Percentiles rank a stretch among this genome's conserved stretches.
These are phyloP conservation scores for Quambalaria eucalypti DNA, from an alignment of 1,284 basidiomycete species.

Conservation along the genomic window DNA sequence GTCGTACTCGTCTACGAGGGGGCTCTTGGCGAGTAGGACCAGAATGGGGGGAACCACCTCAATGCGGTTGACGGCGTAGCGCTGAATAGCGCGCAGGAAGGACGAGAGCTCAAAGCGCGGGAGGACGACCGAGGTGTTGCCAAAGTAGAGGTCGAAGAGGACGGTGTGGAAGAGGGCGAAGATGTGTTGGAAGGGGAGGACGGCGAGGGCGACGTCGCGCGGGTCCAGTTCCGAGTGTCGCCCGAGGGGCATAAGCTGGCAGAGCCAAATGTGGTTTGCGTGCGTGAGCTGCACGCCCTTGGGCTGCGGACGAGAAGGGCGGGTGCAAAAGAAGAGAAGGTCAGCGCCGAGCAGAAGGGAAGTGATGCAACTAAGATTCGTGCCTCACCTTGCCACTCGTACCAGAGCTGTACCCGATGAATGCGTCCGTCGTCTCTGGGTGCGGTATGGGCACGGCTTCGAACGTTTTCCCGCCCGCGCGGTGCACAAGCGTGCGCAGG, in stretches of 20 bases:
- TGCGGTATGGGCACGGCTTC: constrained; percentile 16
- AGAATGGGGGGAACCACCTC: constrained; percentile 78
- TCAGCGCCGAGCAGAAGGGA: no score
- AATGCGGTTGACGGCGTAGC: constrained; percentile 58
- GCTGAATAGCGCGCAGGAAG: constrained; percentile 61
- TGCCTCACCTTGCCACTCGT: constrained; percentile 42
- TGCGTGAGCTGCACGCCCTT: constrained; percentile 43
- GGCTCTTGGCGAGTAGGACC: constrained; percentile 64
- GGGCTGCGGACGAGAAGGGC: no score
- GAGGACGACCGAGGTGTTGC: constrained; percentile 60
- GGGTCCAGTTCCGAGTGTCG: constrained; percentile 19
- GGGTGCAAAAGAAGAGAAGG: no score
- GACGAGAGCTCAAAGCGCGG: constrained; percentile 63
- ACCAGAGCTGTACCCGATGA: constrained; percentile 40
- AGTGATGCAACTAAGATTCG: no score
- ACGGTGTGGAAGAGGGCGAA: constrained; percentile 57
- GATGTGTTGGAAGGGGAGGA: constrained; percentile 38
- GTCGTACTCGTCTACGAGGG: constrained; percentile 65
- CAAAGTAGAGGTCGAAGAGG: constrained; percentile 49
- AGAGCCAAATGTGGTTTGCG: constrained; percentile 29
- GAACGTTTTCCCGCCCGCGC: constrained; percentile 18
- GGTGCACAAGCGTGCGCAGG: constrained; percentile 18
- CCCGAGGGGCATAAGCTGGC: constrained; percentile 14
- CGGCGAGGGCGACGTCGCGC: constrained; percentile 19
- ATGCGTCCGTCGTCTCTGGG: constrained; percentile 16